Percentiles rank a stretch among this genome's conserved stretches.
phyloP scores from a whole-genome alignment of 1,284 basidiomycete species.

The Ceratobasidium sp. region DNA sequence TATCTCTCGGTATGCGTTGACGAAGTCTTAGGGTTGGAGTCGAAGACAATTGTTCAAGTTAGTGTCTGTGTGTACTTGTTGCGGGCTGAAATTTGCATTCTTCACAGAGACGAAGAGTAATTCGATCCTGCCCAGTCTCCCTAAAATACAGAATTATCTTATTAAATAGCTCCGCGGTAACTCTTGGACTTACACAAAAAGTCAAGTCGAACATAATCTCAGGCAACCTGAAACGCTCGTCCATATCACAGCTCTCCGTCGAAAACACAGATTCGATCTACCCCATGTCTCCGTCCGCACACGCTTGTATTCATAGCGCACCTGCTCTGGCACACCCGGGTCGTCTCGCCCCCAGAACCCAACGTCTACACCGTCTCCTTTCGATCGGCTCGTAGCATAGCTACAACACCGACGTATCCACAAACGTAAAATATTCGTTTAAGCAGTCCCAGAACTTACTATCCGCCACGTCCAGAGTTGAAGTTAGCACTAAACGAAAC shows the following conservation, averaged over 20 bases:
- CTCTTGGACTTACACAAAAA: conserved; percentile 59
- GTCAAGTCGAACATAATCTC: conserved; percentile 64
- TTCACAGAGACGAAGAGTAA: conserved; percentile 55
- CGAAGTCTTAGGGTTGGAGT: conserved; percentile 66
- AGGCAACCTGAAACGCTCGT: conserved; percentile 62
- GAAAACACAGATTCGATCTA: conserved; percentile 63
- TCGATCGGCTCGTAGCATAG: conserved; percentile 59
- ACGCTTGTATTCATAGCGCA: conserved; percentile 50
- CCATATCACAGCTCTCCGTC: conserved; percentile 57
- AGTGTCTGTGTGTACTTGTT: conserved; percentile 6
- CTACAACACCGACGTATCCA: conserved; percentile 9
- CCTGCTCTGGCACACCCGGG: conserved; percentile 56
- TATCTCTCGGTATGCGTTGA: conserved; percentile 71
- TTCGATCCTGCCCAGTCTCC: conserved; percentile 64
- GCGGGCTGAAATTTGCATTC: conserved; percentile 56
- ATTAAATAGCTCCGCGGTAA: background rate
- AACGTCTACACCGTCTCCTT: conserved; percentile 58
- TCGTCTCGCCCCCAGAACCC: conserved; percentile 67
- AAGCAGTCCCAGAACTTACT: conserved; percentile 49
- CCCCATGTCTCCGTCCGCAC: conserved; percentile 60
- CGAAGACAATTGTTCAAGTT: conserved; percentile 57
- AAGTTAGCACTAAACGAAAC: conserved; percentile 62
- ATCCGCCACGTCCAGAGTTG: conserved; percentile 65
- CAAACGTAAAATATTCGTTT: background rate
- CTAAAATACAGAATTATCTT: conserved; percentile 49